Base-by-base conservation (phyloP, 805 yeast genomes). In the Metschnikowia koreensis region DNA sequence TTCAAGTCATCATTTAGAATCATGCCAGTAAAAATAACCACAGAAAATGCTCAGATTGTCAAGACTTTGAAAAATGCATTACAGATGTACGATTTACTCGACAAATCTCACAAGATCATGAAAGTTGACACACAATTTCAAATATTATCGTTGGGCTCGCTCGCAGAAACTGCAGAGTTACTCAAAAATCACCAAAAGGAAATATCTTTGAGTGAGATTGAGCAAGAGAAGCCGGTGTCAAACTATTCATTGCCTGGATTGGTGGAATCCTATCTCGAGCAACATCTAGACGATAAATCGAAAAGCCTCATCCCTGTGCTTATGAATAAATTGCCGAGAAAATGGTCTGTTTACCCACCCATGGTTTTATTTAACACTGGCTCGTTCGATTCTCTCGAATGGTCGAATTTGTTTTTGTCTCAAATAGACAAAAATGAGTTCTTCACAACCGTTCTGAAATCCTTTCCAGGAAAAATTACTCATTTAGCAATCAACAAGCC, bases 401-500 rank as follows among this genome's bases (percentile, higher is more conserved):
- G 83, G 83, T 44, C 34, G 0, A 11, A 37, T 0, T 47, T 38
- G 6, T 39, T 45, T 42, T 47, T 15, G 38, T 11, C 42, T 33
- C 42, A 39, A 45, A 26, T 52, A 26, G 55, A 53, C 37, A 41
- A 46, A 44, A 42, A 50, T 2, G 39, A 36, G 8, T 60, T 64
- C 38, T 66, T 68, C 38, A 8, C 8, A 29, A 26, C 0, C 42
- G 48, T 56, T 16, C 52, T 47, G 41, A 49, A 16, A 15, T 50
- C 47, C 17, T 53, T 47, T 26, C 40, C 50, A 0, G 45, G 41
- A 7, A 38, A 38, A 59, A 29, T 64, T 39, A 80, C 90, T 0
- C 92, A 87, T 58, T 65, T 87, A 5, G 96, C 96, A 0, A 66
- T 82, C 6, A 89, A 89, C 58, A 79, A 76, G 53, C 94, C 96